Evolutionary conservation across 2,329 filamentous ascomycete species (phyloP).

Genomic region (Dactylonectria estremocensis): DNA sequence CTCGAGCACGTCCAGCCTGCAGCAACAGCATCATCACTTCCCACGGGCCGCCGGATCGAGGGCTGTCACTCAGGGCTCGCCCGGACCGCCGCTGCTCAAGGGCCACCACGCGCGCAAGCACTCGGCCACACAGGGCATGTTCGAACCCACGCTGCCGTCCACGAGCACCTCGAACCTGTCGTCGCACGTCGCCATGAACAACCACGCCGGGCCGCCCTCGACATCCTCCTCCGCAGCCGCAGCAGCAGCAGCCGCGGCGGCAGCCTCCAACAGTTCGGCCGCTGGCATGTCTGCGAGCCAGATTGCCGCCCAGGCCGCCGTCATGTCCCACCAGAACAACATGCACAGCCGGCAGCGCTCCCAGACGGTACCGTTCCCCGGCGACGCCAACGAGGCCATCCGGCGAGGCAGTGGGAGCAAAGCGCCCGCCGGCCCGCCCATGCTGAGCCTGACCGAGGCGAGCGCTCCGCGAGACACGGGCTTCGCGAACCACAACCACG

Average conservation of each 20-base stretch:
- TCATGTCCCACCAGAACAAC: slow-evolving; percentile 73
- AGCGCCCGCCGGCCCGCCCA: slow-evolving; percentile 72
- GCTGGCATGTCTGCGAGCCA: slow-evolving; percentile 75
- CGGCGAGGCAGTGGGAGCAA: slow-evolving; percentile 63
- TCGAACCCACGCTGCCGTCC: slow-evolving; percentile 81
- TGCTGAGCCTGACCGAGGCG: slow-evolving; percentile 76
- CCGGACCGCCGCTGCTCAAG: slow-evolving; percentile 53
- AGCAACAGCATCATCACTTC: slow-evolving; percentile 70
- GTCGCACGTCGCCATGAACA: slow-evolving; percentile 64
- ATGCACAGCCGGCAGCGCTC: slow-evolving; percentile 77
- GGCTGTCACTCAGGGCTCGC: slow-evolving; percentile 48
- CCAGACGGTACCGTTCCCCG: slow-evolving; percentile 77
- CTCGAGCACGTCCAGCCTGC: slow-evolving; percentile 61
- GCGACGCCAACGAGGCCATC: slow-evolving; percentile 59
- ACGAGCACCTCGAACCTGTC: slow-evolving; percentile 70
- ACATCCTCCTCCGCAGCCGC: slow-evolving; percentile 40
- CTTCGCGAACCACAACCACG: slow-evolving; percentile 63
- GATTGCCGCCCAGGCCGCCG: slow-evolving; percentile 84
- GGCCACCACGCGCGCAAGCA: slow-evolving; percentile 75
- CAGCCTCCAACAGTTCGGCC: slow-evolving; percentile 54
- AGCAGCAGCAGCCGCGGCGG: slow-evolving; percentile 53
- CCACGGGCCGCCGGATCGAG: slow-evolving; percentile 65
- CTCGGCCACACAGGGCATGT: slow-evolving; percentile 82
- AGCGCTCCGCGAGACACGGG: slow-evolving; percentile 72
- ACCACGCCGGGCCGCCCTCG: slow-evolving; percentile 43